These are phyloP conservation scores for Penicillium pancosmium DNA, from an alignment of 495 filamentous ascomycete species.

Conservation along the genomic window DNA sequence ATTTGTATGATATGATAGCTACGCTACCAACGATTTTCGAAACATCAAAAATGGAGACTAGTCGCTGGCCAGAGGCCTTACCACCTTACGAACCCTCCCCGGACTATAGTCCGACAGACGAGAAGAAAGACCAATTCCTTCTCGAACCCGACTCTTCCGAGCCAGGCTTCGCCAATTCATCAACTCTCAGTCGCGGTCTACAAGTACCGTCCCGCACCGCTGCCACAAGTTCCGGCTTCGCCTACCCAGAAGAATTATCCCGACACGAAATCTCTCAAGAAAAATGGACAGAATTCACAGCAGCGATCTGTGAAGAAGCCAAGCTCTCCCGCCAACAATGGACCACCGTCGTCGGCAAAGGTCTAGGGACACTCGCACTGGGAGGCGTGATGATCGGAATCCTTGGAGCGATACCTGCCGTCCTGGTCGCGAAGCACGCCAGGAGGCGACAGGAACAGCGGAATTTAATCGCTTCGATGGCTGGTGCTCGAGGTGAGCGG, in stretches of 20 bases:
- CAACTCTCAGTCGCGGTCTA: slow-evolving; percentile 31
- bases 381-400: slow-evolving; percentile 39
- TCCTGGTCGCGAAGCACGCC: slow-evolving; percentile 23
- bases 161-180: slow-evolving; percentile 24
- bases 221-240: slow-evolving; percentile 36
- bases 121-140: slow-evolving; percentile 16
- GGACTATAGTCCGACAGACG: slow-evolving; percentile 3
- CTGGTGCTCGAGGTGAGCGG: slow-evolving; percentile 6
- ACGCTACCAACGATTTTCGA: neutral
- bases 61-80: neutral
- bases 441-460: slow-evolving; percentile 28
- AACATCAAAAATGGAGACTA: slow-evolving; percentile 7
- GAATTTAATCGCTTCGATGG: slow-evolving; percentile 32
- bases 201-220: slow-evolving; percentile 37
- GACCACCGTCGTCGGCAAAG: slow-evolving; percentile 36
- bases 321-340: slow-evolving; percentile 38
- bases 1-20: neutral
- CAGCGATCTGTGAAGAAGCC: slow-evolving; percentile 32
- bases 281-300: slow-evolving; percentile 38
- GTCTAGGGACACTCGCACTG: slow-evolving; percentile 36
- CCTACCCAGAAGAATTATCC: slow-evolving; percentile 31
- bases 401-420: slow-evolving; percentile 36
- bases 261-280: slow-evolving; percentile 23
- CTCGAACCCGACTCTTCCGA: slow-evolving; percentile 12
- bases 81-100: slow-evolving; percentile 17